Evolutionary conservation across 768 basidiomycete genomes (phyloP), one percentile per base, ranked within the genome.

Genomic region (Leccinum subgranulosum): DNA sequence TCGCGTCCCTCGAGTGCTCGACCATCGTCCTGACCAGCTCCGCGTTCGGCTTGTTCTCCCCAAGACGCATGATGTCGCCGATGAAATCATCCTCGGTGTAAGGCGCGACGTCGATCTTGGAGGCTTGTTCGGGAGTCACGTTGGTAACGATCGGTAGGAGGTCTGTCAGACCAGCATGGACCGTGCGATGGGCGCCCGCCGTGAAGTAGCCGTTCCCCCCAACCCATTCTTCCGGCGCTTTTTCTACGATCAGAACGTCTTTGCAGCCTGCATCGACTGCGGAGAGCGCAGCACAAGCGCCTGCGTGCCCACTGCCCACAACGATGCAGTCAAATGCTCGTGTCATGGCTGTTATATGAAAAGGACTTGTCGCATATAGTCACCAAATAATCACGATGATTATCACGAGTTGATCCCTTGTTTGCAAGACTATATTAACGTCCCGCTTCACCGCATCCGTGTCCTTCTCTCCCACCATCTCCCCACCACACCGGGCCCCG

Each of bases 121-220:
- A 61, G 1, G 71, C 78, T 49, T 77, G 72, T 36, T 77, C 76
- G 23, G 76, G 60, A 1, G 79, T 65, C 43, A 78, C 79, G 58
- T 81, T 82, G 50, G 65, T 70, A 21, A 87, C 79, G 58, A 87
- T 69, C 4, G 80, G 72, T 23, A 86, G 76, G 34, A 88, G 76
- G 68, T 87, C 85, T 4, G 70, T 60, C n/a, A 88, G 74, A 2
- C 86, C 87, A 15, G 58, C 73, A 62, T 88, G 87, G 3, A 80
- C 82, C 11, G 83, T 86, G 53, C 87, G 83, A 64, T 83, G 78
- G 7, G 86, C 84, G 21, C 86, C 86, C 10, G 86, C 85, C 29
- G 86, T 87, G 72, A 88, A 88, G 70, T 82, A 86, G 17, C 85
- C 84, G 63, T 90, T 88, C 17, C 86, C 87, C 4, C 87, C 87